A percentile compares a stretch with the other conserved stretches of the same genome.
Conservation (phyloP, 192 early-diverging fungal species). For the Linnemannia hyalina region DNA sequence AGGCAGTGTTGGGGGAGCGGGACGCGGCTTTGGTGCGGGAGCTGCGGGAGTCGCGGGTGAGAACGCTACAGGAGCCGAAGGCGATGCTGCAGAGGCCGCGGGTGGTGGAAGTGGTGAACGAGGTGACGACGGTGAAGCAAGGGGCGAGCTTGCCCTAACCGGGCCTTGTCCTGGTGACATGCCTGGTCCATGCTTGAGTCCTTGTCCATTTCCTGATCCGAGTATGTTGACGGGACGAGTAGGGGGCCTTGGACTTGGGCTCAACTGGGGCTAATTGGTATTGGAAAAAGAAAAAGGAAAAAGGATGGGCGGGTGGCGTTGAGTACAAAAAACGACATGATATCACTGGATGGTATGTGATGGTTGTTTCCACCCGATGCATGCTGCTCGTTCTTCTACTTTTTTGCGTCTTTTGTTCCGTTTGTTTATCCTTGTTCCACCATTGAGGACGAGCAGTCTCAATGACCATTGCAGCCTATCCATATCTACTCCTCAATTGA, state of each 20-base stretch:
- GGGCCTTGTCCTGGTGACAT: constrained; percentile 10
- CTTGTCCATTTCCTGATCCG: not conserved
- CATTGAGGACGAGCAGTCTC: not conserved
- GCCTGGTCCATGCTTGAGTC: constrained; percentile 4
- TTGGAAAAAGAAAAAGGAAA: not conserved
- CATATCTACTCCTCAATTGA: not conserved
- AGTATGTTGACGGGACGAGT: constrained; percentile 7
- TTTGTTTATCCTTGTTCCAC: not conserved
- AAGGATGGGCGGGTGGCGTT: not conserved
- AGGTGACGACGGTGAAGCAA: constrained; percentile 21
- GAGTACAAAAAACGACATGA: not conserved
- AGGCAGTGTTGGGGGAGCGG: constrained; percentile 43
- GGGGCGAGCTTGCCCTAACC: not conserved
- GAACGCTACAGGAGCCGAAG: not conserved
- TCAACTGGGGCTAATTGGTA: not conserved
- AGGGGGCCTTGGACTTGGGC: constrained; percentile 14
- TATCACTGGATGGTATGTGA: not conserved
- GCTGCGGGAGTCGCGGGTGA: not conserved
- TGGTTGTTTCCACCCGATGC: not conserved
- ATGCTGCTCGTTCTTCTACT: not conserved
- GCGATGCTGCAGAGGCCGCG: not conserved
- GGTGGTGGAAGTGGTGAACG: constrained; percentile 16
- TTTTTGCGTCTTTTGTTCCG: not conserved
- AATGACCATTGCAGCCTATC: not conserved
- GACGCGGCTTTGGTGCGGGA: constrained; percentile 15